phyloP scores from a whole-genome alignment of 805 yeast genomes.

The Nakazawaea populi region DNA sequence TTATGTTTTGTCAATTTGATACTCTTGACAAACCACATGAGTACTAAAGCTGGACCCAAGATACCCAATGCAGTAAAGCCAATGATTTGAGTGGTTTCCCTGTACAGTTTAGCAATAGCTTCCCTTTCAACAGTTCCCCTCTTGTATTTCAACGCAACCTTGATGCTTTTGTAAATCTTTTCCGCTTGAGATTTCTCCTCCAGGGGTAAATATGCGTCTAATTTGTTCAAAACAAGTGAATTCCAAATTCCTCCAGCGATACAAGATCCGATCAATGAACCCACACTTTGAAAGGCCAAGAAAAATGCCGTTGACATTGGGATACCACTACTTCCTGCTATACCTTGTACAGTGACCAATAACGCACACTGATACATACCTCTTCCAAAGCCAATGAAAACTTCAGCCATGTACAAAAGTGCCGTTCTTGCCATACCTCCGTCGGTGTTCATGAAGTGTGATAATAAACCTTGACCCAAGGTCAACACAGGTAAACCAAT shows the following conservation, averaged over 20 bases:
- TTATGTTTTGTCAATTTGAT: constrained; percentile 5
- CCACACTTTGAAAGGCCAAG: constrained; percentile 21
- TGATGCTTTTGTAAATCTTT: constrained; percentile 20
- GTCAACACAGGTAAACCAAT: constrained; percentile 18
- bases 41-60: constrained; percentile 20
- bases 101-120: constrained; percentile 24
- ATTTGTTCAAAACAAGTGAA: constrained; percentile 10
- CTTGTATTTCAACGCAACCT: constrained; percentile 18
- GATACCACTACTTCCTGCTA: constrained; percentile 21
- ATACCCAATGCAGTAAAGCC: constrained; percentile 24
- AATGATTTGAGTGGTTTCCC: constrained; percentile 24
- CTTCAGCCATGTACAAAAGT: constrained; percentile 17
- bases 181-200: constrained; percentile 15
- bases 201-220: constrained; percentile 16
- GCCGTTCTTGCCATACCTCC: constrained; percentile 13
- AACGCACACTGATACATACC: constrained; percentile 20
- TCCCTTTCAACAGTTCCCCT: constrained; percentile 20
- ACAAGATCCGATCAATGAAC: constrained; percentile 23
- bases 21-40: constrained; percentile 20
- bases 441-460: constrained; percentile 18
- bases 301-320: constrained; percentile 27
- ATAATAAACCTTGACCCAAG: constrained; percentile 22
- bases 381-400: constrained; percentile 23
- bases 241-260: constrained; percentile 26
- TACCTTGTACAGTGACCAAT: constrained; percentile 23